phyloP scores from a whole-genome alignment of 2,329 filamentous ascomycete species.

The Calonectria henricotiae region DNA sequence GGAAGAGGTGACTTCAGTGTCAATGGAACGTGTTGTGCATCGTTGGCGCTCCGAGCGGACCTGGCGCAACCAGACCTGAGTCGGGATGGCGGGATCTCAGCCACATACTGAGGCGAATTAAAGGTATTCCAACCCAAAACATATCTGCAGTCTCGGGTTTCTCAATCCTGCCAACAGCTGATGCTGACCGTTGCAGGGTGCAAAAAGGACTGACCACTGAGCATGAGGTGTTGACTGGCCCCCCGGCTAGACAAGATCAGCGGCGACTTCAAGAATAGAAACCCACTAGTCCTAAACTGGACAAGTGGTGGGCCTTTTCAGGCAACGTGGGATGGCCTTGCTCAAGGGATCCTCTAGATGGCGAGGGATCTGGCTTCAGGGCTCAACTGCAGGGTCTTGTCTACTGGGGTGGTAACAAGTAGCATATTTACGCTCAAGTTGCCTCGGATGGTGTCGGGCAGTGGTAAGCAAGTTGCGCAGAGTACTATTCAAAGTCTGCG shows the following conservation, averaged over 20 bases:
- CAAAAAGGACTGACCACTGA: constrained; percentile 4
- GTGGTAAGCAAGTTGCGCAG: background rate
- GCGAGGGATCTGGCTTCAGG: constrained; percentile 20
- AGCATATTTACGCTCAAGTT: constrained; percentile 17
- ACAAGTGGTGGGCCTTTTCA: constrained; percentile 32
- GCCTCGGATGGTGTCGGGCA: constrained; percentile 14
- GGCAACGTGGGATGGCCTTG: constrained; percentile 30
- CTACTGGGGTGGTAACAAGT: constrained; percentile 20
- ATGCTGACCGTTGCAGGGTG: constrained; percentile 16
- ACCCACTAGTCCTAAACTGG: constrained; percentile 38
- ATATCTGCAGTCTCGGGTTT: constrained; percentile 10
- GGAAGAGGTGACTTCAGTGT: constrained; percentile 4
- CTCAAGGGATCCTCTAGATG: constrained; percentile 38
- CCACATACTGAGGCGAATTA: background rate
- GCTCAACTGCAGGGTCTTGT: constrained; percentile 27
- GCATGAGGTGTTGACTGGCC: constrained; percentile 28
- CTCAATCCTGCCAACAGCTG: constrained; percentile 4
- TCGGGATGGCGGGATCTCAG: constrained; percentile 6
- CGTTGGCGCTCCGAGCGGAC: background rate
- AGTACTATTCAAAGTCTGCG: constrained; percentile 2
- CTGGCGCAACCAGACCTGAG: constrained; percentile 6
- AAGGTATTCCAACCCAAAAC: constrained; percentile 27
- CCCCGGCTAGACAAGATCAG: constrained; percentile 34
- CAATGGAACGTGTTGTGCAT: constrained; percentile 31
- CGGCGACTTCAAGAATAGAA: constrained; percentile 45